Evolutionary conservation across 148 eudicot genomes (phyloP), one percentile per base, ranked within the genome.

Genomic region (Amaranthus palmeri): DNA sequence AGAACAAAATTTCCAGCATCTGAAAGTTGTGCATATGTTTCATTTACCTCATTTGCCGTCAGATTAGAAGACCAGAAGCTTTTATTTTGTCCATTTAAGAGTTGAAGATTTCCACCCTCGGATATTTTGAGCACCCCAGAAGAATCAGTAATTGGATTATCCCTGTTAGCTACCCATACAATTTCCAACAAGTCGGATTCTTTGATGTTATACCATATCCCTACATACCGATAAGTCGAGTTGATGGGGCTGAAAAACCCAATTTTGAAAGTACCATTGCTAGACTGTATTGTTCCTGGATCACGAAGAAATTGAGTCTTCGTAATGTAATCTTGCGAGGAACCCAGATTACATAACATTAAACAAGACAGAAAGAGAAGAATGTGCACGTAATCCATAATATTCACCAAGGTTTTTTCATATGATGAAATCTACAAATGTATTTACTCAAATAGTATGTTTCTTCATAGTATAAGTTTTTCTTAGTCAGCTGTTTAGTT

Each of bases 131-230:
- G 42, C 52, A 55, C 74, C 53, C 86, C 89, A 44, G 75, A 65
- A 49, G 78, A 68, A 70, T 68, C 82, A 53, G 49, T 54, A 6
- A 86, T 67, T 8, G 89, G 86, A 10, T 36, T 74, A 3, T 78
- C 79, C 56, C 85, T 73, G 44, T 86, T 86, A 10, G 86, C 87
- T 4, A 86, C 90, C 90, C 87, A 86, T 3, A 76, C 73, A 12
- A 83, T 75, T 40, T 72, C 81, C 58, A 61, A 9, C 10, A 18
- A 18, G 54, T 72, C 69, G 54, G 72, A 13, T 17, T 25, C 4
- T 44, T 12, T 68, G 1, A 11, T 13, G 58, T 62, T 73, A 15
- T 76, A 77, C 85, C 85, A 82, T 3, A 86, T 80, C 7, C 86
- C 87, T 2, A 86, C 53, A 68, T 84, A 86, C 0, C 87, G 76